Conservation (phyloP, 768 basidiomycete species). For the Termitomyces sp. region DNA sequence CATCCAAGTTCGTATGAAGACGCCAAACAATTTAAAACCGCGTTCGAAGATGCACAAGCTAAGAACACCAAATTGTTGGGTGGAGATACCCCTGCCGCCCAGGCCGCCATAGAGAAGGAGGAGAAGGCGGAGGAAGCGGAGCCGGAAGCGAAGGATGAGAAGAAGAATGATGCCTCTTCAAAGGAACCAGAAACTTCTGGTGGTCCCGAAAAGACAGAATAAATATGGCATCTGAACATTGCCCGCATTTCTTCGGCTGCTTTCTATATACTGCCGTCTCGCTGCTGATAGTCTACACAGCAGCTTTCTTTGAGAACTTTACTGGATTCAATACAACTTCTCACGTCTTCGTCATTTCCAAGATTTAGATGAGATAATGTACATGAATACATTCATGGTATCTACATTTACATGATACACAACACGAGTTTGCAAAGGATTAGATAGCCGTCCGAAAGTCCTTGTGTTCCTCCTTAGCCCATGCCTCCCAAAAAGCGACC, state of each 20-base stretch:
- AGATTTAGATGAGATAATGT: slow-evolving; percentile 2
- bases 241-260: background rate
- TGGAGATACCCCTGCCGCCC: slow-evolving; percentile 18
- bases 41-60: slow-evolving; percentile 82
- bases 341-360: background rate
- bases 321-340: slow-evolving; percentile 6
- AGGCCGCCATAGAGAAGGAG: slow-evolving; percentile 25
- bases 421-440: background rate
- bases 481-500: slow-evolving; percentile 68
- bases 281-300: slow-evolving; percentile 19
- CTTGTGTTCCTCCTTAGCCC: slow-evolving; percentile 60
- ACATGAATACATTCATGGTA: slow-evolving; percentile 4
- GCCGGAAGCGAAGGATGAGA: slow-evolving; percentile 4
- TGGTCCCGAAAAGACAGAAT: slow-evolving; percentile 20
- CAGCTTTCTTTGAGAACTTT: slow-evolving; percentile 9
- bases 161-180: slow-evolving; percentile 20
- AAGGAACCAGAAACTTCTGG: slow-evolving; percentile 18
- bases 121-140: slow-evolving; percentile 12
- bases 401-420: slow-evolving; percentile 10
- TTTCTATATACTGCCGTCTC: slow-evolving; percentile 13
- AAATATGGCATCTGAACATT: background rate
- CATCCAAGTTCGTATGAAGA: slow-evolving; percentile 35
- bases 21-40: slow-evolving; percentile 82
- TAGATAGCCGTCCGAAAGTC: background rate
- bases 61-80: slow-evolving; percentile 45